Conservation (phyloP, 139 green algal species). For the Haematococcus lacustris region DNA sequence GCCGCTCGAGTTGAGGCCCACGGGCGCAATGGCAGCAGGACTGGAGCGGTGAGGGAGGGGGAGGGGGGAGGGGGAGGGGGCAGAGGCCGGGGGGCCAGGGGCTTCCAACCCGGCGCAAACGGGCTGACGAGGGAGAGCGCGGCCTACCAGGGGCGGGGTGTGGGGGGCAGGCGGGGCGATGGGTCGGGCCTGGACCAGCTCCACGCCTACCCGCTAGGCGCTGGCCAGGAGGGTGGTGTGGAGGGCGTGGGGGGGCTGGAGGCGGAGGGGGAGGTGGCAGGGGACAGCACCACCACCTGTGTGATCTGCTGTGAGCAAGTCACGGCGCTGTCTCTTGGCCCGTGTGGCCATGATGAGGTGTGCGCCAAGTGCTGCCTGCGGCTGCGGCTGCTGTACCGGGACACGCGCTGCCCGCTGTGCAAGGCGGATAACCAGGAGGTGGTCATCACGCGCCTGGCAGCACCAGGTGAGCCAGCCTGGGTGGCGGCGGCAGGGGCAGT, state of each 20-base stretch:
- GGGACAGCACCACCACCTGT: not conserved
- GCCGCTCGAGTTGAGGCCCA: too few species aligned
- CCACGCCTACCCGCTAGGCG: not conserved
- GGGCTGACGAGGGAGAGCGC: too few species aligned
- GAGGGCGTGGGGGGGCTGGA: not conserved
- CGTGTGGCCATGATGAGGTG: conserved; percentile 38
- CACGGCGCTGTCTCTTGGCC: conserved; percentile 29
- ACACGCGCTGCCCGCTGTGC: conserved; percentile 61
- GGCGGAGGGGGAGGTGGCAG: not conserved
- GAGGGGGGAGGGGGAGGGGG: too few species aligned
- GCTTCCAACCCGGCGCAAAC: too few species aligned
- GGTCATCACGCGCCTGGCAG: conserved; percentile 36
- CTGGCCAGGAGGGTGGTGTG: not conserved
- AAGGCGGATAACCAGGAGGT: conserved; percentile 51
- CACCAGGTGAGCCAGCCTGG: not conserved
- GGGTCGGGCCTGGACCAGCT: too few species aligned
- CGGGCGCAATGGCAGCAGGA: too few species aligned
- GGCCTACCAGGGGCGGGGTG: too few species aligned
- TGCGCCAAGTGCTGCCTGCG: conserved; percentile 56
- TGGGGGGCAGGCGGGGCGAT: too few species aligned
- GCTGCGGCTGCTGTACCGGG: conserved; percentile 56
- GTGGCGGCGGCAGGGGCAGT: not conserved
- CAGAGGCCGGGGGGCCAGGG: too few species aligned
- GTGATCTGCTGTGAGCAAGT: conserved; percentile 14
- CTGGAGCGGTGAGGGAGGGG: too few species aligned